Base-by-base conservation (phyloP, 305 asterid genomes). In the Fraxinus paxiana region DNA sequence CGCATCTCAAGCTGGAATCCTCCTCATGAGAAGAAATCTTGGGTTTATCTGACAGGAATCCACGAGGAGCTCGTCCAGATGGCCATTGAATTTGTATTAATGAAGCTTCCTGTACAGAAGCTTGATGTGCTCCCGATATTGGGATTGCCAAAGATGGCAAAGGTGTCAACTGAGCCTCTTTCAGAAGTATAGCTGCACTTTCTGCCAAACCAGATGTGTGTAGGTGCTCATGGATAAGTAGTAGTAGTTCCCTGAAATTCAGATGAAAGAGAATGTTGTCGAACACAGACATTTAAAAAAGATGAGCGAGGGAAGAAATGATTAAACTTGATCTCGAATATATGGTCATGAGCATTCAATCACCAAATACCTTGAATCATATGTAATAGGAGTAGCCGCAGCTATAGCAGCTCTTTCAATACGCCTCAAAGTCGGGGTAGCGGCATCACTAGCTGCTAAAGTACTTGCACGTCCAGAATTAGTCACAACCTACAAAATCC, bases 321-420 rank as follows among this genome's bases (percentile, higher is more conserved):
- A 63, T 28, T 6, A 4, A 84, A 70, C 76, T 70, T 4, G n/a
- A 80, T 13, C 35, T 73, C 22, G 70, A 46, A 22, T 22, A 8
- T n/a, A 17, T 18, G 24, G 70, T 75, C 74, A 84, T 46, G 77
- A 80, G 61, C 82, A 56, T 10, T 76, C 56, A 86, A 81, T 75
- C 17, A 31, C 65, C 75, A 81, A 76, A 56, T 89, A 91, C 99
- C 97, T 92, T 79, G 98, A 84, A 87, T 97, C 93, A 83, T 97
- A 97, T 80, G 99, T 91, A 82, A 97, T 93, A 67, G 98, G 99
- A 83, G 99, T 97, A 70, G 99, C 99, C 37, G 99, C 98, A 85
- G 99, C 98, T 82, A 96, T 93, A 80, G 98, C 98, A 87, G 97
- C 99, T 86, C 99, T 91, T 86, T 97, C 99, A 69, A 97, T 97